Evolutionary conservation across 1,139 yeast genomes (phyloP).

Genomic region (Hyphopichia wangnamkhiaoensis): DNA sequence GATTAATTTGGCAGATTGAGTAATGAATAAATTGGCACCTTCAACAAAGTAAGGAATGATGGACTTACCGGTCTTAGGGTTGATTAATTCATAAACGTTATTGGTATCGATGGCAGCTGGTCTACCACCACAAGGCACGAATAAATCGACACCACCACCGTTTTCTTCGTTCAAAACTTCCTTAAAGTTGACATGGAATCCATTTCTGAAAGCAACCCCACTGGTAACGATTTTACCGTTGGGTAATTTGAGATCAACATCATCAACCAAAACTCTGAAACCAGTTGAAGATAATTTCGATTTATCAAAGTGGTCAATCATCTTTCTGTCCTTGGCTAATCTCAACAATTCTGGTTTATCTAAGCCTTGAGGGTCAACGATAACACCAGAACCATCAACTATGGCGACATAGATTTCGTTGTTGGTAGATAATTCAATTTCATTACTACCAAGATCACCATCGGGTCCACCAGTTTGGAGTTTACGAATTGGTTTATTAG

Average conservation of each 20-base stretch:
- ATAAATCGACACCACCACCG: constrained; percentile 63
- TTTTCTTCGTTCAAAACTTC: constrained; percentile 51
- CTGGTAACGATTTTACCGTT: constrained; percentile 72
- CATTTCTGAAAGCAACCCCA: constrained; percentile 91
- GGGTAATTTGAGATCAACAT: constrained; percentile 76
- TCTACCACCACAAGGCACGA: constrained; percentile 99
- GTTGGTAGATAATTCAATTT: constrained; percentile 77
- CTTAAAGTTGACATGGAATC: constrained; percentile 77
- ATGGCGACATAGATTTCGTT: constrained; percentile 81
- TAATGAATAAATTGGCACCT: constrained; percentile 94
- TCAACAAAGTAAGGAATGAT: constrained; percentile 88
- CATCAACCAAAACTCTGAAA: constrained; percentile 83
- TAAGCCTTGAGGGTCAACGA: constrained; percentile 88
- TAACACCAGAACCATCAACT: constrained; percentile 95
- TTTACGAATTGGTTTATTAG: constrained; percentile 62
- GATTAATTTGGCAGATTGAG: constrained; percentile 88
- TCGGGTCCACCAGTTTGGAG: constrained; percentile 99
- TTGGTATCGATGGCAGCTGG: constrained; percentile 93
- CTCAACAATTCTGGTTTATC: constrained; percentile 76
- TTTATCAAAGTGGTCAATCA: constrained; percentile 70
- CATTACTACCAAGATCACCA: constrained; percentile 97
- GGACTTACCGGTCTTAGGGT: constrained; percentile 72
- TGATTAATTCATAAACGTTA: constrained; percentile 73
- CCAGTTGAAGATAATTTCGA: constrained; percentile 72
- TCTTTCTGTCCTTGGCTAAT: constrained; percentile 76